phyloP scores from a whole-genome alignment of 1,284 basidiomycete species.

The Tilletia walkeri region DNA sequence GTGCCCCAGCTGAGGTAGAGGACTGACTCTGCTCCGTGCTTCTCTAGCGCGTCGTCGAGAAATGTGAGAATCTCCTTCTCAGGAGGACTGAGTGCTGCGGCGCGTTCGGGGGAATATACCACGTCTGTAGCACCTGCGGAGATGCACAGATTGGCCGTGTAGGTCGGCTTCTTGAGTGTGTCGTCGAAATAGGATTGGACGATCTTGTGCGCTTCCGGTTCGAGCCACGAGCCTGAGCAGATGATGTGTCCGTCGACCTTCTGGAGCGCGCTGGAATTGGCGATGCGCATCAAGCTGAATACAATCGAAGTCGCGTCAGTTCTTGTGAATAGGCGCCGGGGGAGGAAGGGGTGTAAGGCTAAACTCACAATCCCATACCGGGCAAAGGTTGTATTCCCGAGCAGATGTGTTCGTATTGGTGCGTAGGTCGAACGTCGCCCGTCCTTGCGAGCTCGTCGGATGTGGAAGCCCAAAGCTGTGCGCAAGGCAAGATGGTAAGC shows the following conservation, averaged over 20 bases:
- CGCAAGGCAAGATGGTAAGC: too few species aligned
- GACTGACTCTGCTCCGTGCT: background rate
- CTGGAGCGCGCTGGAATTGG: background rate
- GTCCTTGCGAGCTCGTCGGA: too few species aligned
- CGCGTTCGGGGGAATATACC: too few species aligned
- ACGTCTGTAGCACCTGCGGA: background rate
- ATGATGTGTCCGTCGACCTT: background rate
- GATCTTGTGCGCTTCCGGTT: background rate
- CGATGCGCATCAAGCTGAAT: constrained; percentile 1
- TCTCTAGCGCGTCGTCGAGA: background rate
- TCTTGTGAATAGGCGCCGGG: background rate
- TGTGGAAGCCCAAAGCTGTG: too few species aligned
- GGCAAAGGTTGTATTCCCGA: background rate
- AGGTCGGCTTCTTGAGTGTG: background rate
- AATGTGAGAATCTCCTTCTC: background rate
- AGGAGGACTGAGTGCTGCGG: too few species aligned
- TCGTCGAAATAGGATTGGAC: background rate
- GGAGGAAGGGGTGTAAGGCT: background rate
- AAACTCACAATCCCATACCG: background rate
- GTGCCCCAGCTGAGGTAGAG: background rate
- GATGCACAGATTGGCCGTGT: background rate
- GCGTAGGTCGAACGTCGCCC: too few species aligned
- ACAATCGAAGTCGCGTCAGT: background rate
- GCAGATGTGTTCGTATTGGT: background rate
- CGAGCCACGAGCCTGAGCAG: background rate